Evolutionary conservation across 2,329 filamentous ascomycete genomes (phyloP).

Genomic region (Penicillium crustosum): DNA sequence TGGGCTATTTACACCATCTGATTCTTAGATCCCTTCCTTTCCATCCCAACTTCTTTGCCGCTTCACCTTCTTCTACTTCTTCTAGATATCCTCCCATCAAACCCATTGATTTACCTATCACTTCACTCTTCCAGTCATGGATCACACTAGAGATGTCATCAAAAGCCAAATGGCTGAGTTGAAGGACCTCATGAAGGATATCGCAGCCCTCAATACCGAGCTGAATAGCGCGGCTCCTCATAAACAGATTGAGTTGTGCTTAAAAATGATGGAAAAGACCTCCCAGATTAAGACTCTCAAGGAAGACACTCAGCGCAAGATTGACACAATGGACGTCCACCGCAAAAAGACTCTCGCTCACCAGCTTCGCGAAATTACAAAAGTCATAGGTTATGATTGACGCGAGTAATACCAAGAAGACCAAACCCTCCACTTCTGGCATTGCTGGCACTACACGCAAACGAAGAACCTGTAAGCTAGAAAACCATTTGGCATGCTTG

Average conservation of each 20-base stretch:
- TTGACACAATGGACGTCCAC: background rate
- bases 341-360: background rate
- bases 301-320: background rate
- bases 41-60: too few species aligned
- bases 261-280: background rate
- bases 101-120: too few species aligned
- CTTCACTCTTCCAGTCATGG: background rate
- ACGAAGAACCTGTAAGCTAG: background rate
- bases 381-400: background rate
- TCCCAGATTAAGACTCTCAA: background rate
- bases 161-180: background rate
- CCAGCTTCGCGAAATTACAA: background rate
- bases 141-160: background rate
- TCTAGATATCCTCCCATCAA: too few species aligned
- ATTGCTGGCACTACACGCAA: background rate
- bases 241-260: background rate
- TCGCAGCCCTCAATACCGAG: background rate
- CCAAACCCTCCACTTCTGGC: background rate
- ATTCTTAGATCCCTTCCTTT: too few species aligned
- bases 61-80: too few species aligned
- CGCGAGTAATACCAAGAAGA: background rate
- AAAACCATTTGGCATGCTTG: background rate
- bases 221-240: background rate
- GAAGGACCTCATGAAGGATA: background rate
- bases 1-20: too few species aligned